Evolutionary conservation across 306 rosid species (phyloP).

Genomic region (Prunus mira): DNA sequence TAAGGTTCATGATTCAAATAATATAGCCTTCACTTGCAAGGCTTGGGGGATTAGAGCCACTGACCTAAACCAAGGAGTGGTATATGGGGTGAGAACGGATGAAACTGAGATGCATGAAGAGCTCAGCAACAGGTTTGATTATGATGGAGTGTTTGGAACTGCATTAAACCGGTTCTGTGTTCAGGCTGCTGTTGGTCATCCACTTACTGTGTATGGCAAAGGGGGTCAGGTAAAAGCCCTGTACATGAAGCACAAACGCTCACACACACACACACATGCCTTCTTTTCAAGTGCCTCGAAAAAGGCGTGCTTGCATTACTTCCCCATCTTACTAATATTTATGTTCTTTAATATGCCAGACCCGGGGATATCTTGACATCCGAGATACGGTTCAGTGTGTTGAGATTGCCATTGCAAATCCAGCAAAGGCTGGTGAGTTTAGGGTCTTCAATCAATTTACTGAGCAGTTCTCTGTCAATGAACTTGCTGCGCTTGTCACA

Average conservation of each 20-base stretch:
- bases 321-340: conserved; percentile 6
- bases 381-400: conserved; percentile 95
- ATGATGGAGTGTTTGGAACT: conserved; percentile 93
- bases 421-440: conserved; percentile 80
- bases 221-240: conserved; percentile 87
- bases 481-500: conserved; percentile 77
- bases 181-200: conserved; percentile 97
- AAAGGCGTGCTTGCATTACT: neutral
- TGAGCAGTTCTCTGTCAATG: conserved; percentile 83
- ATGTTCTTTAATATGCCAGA: conserved; percentile 42
- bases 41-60: conserved; percentile 99
- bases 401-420: conserved; percentile 92
- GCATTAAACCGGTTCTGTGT: conserved; percentile 94
- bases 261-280: neutral
- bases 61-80: conserved; percentile 95
- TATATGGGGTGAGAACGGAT: conserved; percentile 79
- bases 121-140: conserved; percentile 77
- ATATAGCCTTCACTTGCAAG: conserved; percentile 97
- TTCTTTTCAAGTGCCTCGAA: neutral
- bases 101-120: conserved; percentile 90
- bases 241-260: no score
- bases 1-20: conserved; percentile 93
- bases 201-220: conserved; percentile 96
- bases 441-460: conserved; percentile 93
- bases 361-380: conserved; percentile 93